Percentiles rank a stretch among this genome's conserved stretches.
phyloP scores from a whole-genome alignment of 2,329 filamentous ascomycete genomes.

The Fusarium sp. region DNA sequence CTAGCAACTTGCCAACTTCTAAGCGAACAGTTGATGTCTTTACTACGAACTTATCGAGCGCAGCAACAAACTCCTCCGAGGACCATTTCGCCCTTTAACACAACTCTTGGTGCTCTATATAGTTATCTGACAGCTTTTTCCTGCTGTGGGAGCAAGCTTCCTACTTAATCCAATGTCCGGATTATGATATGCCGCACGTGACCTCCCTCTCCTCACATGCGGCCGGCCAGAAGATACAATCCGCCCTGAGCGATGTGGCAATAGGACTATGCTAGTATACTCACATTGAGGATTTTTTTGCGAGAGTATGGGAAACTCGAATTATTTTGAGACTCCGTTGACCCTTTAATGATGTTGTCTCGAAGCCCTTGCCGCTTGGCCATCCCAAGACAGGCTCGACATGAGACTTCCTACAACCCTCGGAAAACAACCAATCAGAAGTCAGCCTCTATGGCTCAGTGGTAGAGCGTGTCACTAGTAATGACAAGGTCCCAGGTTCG shows the following conservation, averaged over 20 bases:
- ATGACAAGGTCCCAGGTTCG: not conserved
- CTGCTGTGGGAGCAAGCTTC: not conserved
- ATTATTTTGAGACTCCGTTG: not conserved
- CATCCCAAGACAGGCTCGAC: not conserved
- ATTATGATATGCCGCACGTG: not conserved
- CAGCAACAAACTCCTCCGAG: not conserved
- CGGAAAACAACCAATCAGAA: not conserved
- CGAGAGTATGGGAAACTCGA: not conserved
- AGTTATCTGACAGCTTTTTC: not conserved
- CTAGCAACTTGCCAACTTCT: too few species aligned
- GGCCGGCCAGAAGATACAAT: not conserved
- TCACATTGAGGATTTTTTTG: too few species aligned
- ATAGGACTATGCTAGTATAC: not conserved
- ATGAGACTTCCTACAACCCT: not conserved
- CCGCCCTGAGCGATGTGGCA: not conserved
- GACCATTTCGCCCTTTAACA: not conserved
- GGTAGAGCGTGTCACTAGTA: not conserved
- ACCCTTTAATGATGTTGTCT: not conserved
- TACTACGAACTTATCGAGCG: too few species aligned
- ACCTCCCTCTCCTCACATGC: not conserved
- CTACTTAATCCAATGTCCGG: not conserved
- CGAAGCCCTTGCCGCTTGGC: not conserved
- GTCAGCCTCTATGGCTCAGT: not conserved
- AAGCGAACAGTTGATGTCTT: too few species aligned
- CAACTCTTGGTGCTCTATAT: not conserved